These are phyloP conservation scores for Metschnikowia shivogae DNA, from an alignment of 805 yeast genomes.

Conservation along the genomic window DNA sequence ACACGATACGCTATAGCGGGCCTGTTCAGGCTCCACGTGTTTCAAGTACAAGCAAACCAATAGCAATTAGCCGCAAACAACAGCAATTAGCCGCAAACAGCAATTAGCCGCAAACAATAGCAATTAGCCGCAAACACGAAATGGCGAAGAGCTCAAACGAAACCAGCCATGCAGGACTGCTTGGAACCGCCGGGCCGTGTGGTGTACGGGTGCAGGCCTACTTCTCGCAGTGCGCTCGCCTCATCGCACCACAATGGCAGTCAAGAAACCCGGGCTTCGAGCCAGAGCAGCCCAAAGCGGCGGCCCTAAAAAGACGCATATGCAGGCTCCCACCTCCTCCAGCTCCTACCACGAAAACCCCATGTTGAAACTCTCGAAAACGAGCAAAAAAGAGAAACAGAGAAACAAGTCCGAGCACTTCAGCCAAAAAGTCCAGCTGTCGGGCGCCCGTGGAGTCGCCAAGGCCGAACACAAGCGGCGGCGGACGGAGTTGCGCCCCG, in stretches of 20 bases:
- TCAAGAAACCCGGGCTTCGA: constrained; percentile 35
- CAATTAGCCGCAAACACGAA: no score
- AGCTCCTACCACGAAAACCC: constrained; percentile 38
- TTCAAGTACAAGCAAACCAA: no score
- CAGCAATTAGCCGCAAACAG: no score
- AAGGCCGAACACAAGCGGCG: constrained; percentile 65
- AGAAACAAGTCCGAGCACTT: constrained; percentile 36
- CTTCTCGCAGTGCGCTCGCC: background rate
- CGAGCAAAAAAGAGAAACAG: constrained; percentile 52
- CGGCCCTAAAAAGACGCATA: constrained; percentile 4
- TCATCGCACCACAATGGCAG: constrained; percentile 15
- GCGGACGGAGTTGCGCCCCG: constrained; percentile 55
- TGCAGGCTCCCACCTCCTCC: constrained; percentile 13
- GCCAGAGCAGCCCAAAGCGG: constrained; percentile 20
- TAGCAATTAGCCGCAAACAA: no score
- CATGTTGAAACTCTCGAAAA: constrained; percentile 49
- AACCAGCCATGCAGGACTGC: no score
- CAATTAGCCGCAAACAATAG: no score
- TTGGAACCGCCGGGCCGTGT: no score
- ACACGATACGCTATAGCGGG: no score
- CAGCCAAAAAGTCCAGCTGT: constrained; percentile 24
- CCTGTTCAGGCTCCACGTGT: no score
- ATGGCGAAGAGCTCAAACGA: no score
- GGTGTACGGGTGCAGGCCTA: background rate
- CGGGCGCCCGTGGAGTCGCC: constrained; percentile 46